Percentiles rank a stretch among this genome's conserved stretches.
Conservation (phyloP, 225 moss, liverwort and hornwort species). For the Polytrichum commune region DNA sequence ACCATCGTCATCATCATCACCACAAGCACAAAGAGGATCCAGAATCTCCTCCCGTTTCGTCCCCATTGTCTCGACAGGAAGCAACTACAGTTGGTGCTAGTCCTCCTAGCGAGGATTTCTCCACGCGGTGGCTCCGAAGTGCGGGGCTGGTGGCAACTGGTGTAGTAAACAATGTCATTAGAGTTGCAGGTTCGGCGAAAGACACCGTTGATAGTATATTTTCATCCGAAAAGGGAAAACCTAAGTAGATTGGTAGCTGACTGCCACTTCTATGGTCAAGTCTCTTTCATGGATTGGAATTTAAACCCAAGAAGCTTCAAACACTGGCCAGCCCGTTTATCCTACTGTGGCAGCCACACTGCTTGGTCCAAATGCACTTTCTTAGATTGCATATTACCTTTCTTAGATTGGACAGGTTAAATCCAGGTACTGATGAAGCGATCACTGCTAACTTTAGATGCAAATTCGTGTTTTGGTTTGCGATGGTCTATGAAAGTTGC, state of each 20-base stretch:
- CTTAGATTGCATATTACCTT: too few species aligned
- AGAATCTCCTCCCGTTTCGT: conserved; percentile 7
- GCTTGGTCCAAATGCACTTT: too few species aligned
- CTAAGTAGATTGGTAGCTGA: conserved; percentile 20
- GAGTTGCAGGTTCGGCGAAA: conserved; percentile 26
- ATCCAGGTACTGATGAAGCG: too few species aligned
- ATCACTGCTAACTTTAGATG: too few species aligned
- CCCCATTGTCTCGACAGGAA: conserved; percentile 14
- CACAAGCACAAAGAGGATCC: conserved; percentile 13
- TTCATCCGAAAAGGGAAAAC: conserved; percentile 23
- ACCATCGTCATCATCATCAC: neutral
- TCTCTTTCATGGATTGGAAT: too few species aligned
- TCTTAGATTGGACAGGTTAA: too few species aligned
- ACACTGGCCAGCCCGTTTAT: too few species aligned
- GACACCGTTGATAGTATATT: conserved; percentile 23
- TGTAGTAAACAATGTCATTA: conserved; percentile 25
- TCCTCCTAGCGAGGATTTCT: conserved; percentile 26
- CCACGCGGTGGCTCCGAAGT: conserved; percentile 31
- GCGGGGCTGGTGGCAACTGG: conserved; percentile 36
- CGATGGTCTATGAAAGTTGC: too few species aligned
- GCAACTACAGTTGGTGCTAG: neutral
- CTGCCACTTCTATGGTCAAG: too few species aligned
- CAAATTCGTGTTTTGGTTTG: too few species aligned
- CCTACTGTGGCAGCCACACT: too few species aligned
- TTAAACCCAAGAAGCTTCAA: too few species aligned